Percentiles rank a stretch among this genome's conserved stretches.
These are phyloP conservation scores for Neolentinus lepideus DNA, from an alignment of 1,284 basidiomycete genomes.

Conservation along the genomic window DNA sequence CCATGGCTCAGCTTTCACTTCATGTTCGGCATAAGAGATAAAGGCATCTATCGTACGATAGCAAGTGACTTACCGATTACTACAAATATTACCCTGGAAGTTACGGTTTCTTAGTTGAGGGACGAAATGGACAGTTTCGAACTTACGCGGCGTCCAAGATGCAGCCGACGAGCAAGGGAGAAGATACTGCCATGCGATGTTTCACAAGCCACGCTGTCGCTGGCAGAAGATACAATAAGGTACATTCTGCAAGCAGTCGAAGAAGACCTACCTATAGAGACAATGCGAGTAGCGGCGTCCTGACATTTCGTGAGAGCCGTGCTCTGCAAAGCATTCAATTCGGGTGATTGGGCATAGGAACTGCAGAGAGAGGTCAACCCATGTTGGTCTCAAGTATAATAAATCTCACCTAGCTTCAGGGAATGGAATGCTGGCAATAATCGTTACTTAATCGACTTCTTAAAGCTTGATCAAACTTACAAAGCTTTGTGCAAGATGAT, in stretches of 20 bases:
- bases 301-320: not conserved
- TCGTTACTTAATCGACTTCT: no score
- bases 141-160: not conserved
- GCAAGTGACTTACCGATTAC: not conserved
- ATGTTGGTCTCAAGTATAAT: not conserved
- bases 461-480: no score
- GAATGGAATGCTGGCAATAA: not conserved
- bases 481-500: constrained; percentile 78
- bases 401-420: not conserved
- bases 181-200: not conserved
- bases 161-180: not conserved
- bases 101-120: not conserved
- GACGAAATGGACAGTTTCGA: not conserved
- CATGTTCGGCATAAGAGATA: not conserved
- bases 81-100: not conserved
- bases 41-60: not conserved
- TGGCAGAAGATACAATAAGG: not conserved
- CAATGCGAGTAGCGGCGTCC: not conserved
- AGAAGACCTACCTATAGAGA: not conserved
- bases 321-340: not conserved
- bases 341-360: not conserved
- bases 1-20: not conserved
- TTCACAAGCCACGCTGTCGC: not conserved
- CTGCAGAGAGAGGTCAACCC: not conserved
- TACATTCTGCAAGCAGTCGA: not conserved